Conservation (phyloP, 495 filamentous ascomycete species). For the Cairneyella variabilis region DNA sequence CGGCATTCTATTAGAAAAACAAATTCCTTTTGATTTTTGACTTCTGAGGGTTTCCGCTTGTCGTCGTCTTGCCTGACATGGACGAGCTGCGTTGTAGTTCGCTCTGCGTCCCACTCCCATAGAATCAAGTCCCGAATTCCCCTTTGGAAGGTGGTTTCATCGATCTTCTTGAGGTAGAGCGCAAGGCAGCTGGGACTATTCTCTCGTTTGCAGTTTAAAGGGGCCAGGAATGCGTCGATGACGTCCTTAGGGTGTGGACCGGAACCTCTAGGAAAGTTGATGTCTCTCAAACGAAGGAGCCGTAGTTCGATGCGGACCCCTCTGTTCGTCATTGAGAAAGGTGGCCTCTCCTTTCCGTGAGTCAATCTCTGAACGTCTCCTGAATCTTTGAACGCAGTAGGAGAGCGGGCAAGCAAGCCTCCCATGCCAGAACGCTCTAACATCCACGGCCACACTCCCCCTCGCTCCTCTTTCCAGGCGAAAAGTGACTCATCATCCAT, state of each 20-base stretch:
- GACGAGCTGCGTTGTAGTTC: background rate
- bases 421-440: background rate
- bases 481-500: conserved; percentile 17
- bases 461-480: conserved; percentile 9
- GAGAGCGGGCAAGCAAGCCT: conserved; percentile 7
- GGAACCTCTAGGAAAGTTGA: background rate
- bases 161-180: conserved; percentile 1
- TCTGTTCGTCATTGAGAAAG: conserved; percentile 10
- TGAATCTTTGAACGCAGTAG: conserved; percentile 1
- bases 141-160: background rate
- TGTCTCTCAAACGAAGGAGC: background rate
- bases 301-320: conserved; percentile 8
- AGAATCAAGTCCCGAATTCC: background rate
- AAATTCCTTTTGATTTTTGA: background rate
- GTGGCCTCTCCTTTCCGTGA: background rate
- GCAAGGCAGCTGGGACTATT: background rate
- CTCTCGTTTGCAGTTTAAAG: conserved; percentile 1
- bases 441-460: conserved; percentile 6
- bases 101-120: background rate
- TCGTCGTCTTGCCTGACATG: background rate
- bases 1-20: background rate
- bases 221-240: background rate
- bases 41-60: background rate
- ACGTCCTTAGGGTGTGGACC: background rate
- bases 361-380: background rate